These are phyloP conservation scores for Athelia psychrophila DNA, from an alignment of 1,284 basidiomycete genomes.

Conservation along the genomic window DNA sequence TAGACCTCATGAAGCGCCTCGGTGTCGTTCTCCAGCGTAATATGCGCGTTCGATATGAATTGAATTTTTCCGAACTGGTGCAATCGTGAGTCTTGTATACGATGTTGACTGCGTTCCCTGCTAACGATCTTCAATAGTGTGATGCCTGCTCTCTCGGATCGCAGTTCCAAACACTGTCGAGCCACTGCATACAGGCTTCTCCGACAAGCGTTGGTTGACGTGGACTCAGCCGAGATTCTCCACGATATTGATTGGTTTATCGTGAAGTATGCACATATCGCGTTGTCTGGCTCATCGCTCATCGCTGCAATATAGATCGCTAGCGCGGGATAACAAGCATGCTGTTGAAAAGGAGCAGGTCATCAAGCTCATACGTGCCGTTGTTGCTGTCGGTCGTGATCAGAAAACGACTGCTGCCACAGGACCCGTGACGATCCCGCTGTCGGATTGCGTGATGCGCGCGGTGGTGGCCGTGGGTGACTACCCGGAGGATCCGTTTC, in stretches of 20 bases:
- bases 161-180: slow-evolving; percentile 71
- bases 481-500: slow-evolving; percentile 88
- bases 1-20: slow-evolving; percentile 66
- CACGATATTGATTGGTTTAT: slow-evolving; percentile 84
- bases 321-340: slow-evolving; percentile 83
- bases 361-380: slow-evolving; percentile 87
- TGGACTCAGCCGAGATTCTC: slow-evolving; percentile 58
- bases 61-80: slow-evolving; percentile 70
- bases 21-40: slow-evolving; percentile 72
- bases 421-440: slow-evolving; percentile 47
- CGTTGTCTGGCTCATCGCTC: slow-evolving; percentile 2
- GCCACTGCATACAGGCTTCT: slow-evolving; percentile 87
- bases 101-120: slow-evolving; percentile 1
- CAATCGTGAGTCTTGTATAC: slow-evolving; percentile 52
- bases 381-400: slow-evolving; percentile 69
- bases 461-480: slow-evolving; percentile 92
- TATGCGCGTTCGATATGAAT: slow-evolving; percentile 74
- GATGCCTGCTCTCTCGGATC: slow-evolving; percentile 76
- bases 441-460: slow-evolving; percentile 80
- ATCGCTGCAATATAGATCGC: slow-evolving; percentile 49
- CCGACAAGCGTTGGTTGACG: slow-evolving; percentile 76
- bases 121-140: slow-evolving; percentile 41
- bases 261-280: slow-evolving; percentile 55
- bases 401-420: slow-evolving; percentile 37
- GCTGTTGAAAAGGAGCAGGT: slow-evolving; percentile 91